A percentile compares a stretch with the other conserved stretches of the same genome.
Evolutionary conservation across 345 rosid species (phyloP).

Genomic region (Jatropha curcas): DNA sequence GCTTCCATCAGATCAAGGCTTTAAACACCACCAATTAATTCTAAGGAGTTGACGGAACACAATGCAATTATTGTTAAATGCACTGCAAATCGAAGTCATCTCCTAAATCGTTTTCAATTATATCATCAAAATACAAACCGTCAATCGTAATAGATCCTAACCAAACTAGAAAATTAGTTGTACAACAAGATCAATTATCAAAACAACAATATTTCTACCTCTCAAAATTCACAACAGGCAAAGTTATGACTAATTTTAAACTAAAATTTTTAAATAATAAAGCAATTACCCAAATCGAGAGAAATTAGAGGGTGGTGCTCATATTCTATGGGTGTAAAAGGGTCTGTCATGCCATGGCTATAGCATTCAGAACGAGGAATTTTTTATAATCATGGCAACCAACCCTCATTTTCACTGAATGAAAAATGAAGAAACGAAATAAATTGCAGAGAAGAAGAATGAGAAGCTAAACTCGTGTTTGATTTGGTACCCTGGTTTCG

Average conservation of each 20-base stretch:
- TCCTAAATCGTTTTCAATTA: constrained; percentile 1
- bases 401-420: neutral
- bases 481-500: too few relatives aligned
- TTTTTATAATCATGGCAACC: constrained; percentile 32
- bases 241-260: too few relatives aligned
- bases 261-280: neutral
- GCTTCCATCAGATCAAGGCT: constrained; percentile 33
- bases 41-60: constrained; percentile 26
- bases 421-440: too few relatives aligned
- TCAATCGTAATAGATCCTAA: too few relatives aligned
- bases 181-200: too few relatives aligned
- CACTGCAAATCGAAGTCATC: constrained; percentile 18
- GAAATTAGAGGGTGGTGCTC: constrained; percentile 26
- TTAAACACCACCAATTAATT: constrained; percentile 38
- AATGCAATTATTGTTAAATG: constrained; percentile 20
- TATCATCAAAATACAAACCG: too few relatives aligned
- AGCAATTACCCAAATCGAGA: neutral
- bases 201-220: neutral
- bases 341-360: constrained; percentile 45
- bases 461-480: too few relatives aligned
- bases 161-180: neutral
- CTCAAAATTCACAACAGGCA: too few relatives aligned
- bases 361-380: constrained; percentile 39
- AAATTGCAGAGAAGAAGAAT: too few relatives aligned
- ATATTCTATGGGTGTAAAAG: constrained; percentile 53